phyloP scores from a whole-genome alignment of 2,329 filamentous ascomycete species.

The Apiospora koreana region DNA sequence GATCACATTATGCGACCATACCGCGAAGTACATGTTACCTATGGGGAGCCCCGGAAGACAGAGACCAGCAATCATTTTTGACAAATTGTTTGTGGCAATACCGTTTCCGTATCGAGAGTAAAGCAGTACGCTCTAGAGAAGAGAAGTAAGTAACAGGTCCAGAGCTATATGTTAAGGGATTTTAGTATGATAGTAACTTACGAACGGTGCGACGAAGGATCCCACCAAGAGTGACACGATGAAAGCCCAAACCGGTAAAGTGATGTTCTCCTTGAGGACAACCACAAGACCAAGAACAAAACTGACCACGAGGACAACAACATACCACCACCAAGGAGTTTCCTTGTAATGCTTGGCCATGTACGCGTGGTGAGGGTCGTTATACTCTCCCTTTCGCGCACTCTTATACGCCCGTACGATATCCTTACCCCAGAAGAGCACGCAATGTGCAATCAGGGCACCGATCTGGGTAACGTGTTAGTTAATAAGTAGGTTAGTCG shows the following conservation, averaged over 20 bases:
- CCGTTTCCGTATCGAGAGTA: conserved; percentile 57
- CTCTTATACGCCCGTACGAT: conserved; percentile 48
- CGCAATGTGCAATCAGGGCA: conserved; percentile 51
- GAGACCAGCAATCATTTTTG: conserved; percentile 57
- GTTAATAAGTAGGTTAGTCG: conserved; percentile 11
- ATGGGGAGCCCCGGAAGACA: conserved; percentile 51
- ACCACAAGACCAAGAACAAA: conserved; percentile 50
- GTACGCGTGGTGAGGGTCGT: conserved; percentile 53
- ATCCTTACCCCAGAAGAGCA: conserved; percentile 58
- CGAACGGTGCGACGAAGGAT: conserved; percentile 51
- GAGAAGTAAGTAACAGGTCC: conserved; percentile 12
- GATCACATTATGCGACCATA: conserved; percentile 61
- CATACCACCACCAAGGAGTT: conserved; percentile 50
- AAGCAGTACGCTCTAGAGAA: conserved; percentile 47
- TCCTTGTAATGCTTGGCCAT: conserved; percentile 57
- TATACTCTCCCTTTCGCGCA: conserved; percentile 42
- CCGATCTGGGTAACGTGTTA: conserved; percentile 45
- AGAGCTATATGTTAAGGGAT: not conserved
- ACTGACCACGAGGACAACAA: conserved; percentile 39
- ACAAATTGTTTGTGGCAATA: conserved; percentile 59
- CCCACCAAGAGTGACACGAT: conserved; percentile 46
- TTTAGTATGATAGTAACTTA: conserved; percentile 24
- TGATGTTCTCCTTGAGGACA: conserved; percentile 46
- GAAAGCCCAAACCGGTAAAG: conserved; percentile 49
- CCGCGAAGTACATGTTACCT: conserved; percentile 60